phyloP scores from a whole-genome alignment of 2,329 filamentous ascomycete genomes.

The Apiospora saccharicola region DNA sequence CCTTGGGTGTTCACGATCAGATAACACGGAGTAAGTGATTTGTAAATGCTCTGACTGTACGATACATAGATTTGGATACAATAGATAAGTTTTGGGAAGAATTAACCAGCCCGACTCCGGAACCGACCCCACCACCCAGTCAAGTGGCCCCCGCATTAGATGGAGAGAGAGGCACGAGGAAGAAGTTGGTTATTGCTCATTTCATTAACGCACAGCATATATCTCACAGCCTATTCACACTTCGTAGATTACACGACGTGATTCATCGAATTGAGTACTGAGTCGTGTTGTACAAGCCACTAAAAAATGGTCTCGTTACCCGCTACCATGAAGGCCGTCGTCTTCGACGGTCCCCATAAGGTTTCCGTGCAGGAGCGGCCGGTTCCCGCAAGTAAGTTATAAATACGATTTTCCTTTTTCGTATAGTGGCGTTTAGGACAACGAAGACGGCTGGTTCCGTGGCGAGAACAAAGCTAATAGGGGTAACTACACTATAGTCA shows the following conservation, averaged over 20 bases:
- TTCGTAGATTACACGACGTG: not conserved
- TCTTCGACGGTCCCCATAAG: slow-evolving; percentile 82
- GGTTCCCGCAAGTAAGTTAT: slow-evolving; percentile 67
- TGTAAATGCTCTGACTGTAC: not conserved
- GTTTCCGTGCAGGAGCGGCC: slow-evolving; percentile 82
- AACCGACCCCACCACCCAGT: not conserved
- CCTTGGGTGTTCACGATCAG: not conserved
- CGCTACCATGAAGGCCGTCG: slow-evolving; percentile 82
- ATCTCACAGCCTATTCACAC: no score
- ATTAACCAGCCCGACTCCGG: not conserved
- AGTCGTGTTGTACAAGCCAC: not conserved
- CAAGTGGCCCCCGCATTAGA: slow-evolving; percentile 9
- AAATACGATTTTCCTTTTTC: not conserved
- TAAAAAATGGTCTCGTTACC: slow-evolving; percentile 14
- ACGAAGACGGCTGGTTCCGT: not conserved
- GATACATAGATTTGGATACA: not conserved
- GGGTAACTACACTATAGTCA: slow-evolving; percentile 52
- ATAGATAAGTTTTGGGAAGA: not conserved
- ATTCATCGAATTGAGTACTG: not conserved
- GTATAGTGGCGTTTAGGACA: not conserved
- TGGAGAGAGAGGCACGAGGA: not conserved
- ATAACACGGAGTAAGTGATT: not conserved
- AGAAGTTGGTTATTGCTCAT: not conserved
- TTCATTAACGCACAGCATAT: not conserved
- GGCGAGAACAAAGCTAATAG: slow-evolving; percentile 29